Base-by-base conservation (phyloP, 345 rosid genomes). In the Citrus medica region DNA sequence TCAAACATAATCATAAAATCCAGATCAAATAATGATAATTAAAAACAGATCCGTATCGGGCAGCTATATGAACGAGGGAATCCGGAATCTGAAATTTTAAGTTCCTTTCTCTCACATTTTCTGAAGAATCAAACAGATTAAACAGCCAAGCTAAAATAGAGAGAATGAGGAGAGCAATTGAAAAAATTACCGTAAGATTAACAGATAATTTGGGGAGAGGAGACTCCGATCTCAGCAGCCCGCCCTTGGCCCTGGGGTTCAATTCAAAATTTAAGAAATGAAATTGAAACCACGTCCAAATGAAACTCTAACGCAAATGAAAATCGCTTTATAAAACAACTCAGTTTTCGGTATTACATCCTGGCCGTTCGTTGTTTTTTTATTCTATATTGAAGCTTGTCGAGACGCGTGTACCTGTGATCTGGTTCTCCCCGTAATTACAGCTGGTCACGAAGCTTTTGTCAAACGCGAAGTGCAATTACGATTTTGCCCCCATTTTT, bases 161-260 rank as follows among this genome's bases (percentile, higher is more conserved):
- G 46, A 71, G 63, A 67, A 33, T 22, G 62, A 21, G 69, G 28
- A 28, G 25, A 59, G 28, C 8, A 60, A 70, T 10, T 48, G 22
- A 46, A 38, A 21, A 60, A 61, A 27, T 48, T 61, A 79, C 78
- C 74, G 67, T 56, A 53, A 73, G 70, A 64, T 46, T 4, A n/a
- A 35, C n/a, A 37, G 27, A 68, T 24, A 28, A 55, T 46, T 22
- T 16, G 58, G 58, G 56, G 58, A 71, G 81, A 32, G 51, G 51
- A 78, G 71, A 3, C 32, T 61, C 19, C 62, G 70, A 55, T 73
- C 59, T 40, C 78, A 56, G 81, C 69, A 61, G 78, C 78, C 67
- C 82, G 82, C 82, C 74, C 24, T 67, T 58, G 62, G 59, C 51
- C 51, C 51, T 3, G 51, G 48, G 51, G 51, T 46, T 46, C 51